Conservation (phyloP, 1,139 yeast species). For the Komagataea norvegica region DNA sequence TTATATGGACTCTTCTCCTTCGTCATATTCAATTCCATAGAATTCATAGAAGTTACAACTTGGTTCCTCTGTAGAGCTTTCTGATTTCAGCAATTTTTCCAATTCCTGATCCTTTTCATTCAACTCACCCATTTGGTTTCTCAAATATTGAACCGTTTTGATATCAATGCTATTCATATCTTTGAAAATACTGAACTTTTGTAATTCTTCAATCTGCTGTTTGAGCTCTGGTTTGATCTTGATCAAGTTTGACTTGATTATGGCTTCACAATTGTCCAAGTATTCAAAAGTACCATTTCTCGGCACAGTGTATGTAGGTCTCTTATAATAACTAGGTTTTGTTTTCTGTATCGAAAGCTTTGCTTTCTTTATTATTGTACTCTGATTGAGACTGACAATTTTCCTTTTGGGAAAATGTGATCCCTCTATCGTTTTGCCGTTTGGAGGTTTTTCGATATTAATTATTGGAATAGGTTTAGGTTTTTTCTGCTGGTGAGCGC, state of each 20-base stretch:
- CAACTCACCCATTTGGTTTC: conserved; percentile 12
- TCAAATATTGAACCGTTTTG: conserved; percentile 13
- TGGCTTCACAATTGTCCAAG: conserved; percentile 1
- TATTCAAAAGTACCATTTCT: neutral
- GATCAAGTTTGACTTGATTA: conserved; percentile 1
- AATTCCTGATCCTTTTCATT: conserved; percentile 5
- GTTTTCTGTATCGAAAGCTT: neutral
- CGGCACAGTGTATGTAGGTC: neutral
- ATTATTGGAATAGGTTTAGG: too few species aligned
- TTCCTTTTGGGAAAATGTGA: neutral
- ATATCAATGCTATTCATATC: conserved; percentile 12
- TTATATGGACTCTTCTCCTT: neutral
- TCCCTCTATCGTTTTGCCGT: too few species aligned
- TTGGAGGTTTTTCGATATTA: too few species aligned
- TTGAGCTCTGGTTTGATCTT: conserved; percentile 1
- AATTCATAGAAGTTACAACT: conserved; percentile 7
- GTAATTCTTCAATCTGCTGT: conserved; percentile 10
- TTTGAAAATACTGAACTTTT: conserved; percentile 16
- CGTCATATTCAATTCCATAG: conserved; percentile 9
- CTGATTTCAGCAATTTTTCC: neutral
- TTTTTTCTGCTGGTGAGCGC: too few species aligned
- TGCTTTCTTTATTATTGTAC: neutral
- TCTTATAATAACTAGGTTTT: neutral
- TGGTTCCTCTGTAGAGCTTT: neutral
- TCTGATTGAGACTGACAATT: neutral